phyloP scores from a whole-genome alignment of 495 filamentous ascomycete species.

The Penicillium soppii region DNA sequence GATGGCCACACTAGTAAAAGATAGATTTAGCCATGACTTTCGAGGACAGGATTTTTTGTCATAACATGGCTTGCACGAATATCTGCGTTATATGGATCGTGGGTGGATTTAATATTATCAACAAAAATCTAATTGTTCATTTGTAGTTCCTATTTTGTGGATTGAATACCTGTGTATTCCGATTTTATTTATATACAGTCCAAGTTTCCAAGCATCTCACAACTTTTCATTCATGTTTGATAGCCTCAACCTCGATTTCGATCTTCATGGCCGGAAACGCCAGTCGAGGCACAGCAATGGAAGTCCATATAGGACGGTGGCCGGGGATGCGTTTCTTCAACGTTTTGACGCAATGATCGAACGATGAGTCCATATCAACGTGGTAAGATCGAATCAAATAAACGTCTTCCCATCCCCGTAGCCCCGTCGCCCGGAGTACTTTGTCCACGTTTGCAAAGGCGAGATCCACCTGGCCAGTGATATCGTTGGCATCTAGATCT shows the following conservation, averaged over 20 bases:
- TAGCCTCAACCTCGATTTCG: conserved; percentile 51
- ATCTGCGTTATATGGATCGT: no score
- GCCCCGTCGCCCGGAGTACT: conserved; percentile 38
- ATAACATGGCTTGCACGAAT: no score
- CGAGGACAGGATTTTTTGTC: no score
- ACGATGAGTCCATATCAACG: conserved; percentile 18
- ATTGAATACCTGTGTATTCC: no score
- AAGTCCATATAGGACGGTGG: conserved; percentile 47
- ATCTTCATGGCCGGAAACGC: conserved; percentile 39
- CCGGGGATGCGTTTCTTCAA: conserved; percentile 41
- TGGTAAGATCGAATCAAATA: conserved; percentile 45
- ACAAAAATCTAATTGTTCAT: no score
- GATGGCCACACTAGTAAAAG: no score
- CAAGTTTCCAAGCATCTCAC: no score
- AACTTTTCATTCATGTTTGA: neutral
- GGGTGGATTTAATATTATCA: no score
- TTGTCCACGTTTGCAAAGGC: conserved; percentile 52
- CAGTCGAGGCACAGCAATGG: conserved; percentile 32
- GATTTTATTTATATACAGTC: no score
- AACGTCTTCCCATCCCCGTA: conserved; percentile 53
- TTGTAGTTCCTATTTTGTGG: no score
- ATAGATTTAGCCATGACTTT: no score
- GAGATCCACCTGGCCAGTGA: conserved; percentile 41
- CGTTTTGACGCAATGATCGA: conserved; percentile 26
- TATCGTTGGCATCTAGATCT: conserved; percentile 19